Evolutionary conservation across 148 eudicot species (phyloP), one percentile per base, ranked within the genome.

Genomic region (Euryodendron excelsum): DNA sequence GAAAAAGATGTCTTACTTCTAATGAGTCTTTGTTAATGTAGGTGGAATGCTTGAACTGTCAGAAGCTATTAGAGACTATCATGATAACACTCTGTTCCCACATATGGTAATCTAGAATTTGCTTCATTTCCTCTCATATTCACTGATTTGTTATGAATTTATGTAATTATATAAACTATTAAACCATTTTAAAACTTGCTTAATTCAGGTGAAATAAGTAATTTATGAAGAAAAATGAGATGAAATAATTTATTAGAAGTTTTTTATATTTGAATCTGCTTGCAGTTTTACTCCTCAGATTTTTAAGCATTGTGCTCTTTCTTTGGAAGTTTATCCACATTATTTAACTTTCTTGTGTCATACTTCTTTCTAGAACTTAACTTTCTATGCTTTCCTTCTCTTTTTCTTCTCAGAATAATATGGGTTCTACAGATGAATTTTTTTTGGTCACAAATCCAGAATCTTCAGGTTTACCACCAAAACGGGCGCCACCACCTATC

Each of bases 11-110:
- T 27, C 12, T 37, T 73, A 10, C 39, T 37, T 36, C 52, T 37
- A 36, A 18, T 25, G 47, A 20, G 18, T 63, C 58, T 72, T 45
- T 37, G 4, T 41, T 39, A 73, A 83, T 89, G 82, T 81, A 96
- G 99, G 98, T 75, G 94, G 85, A 61, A 86, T 92, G 92, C 97
- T 96, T 85, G 99, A 96, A 73, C 90, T 96, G 23, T 92, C 98
- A 27, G 99, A 96, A 84, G 99, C 99, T 70, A 96, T 96, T 78
- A 84, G 99, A 84, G 98, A 96, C 77, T 96, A 89, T 82, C 96
- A 96, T 84, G 99, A 96, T 79, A 84, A 87, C 77, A 79, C 92
- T 28, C 83, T 82, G 61, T 91, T 92, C 79, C 99, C 99, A 0
- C 87, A 79, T 76, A 89, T 96, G 99, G 99, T 93, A 81, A 80